Evolutionary conservation across 2,329 filamentous ascomycete genomes (phyloP), one percentile per base, ranked within the genome.

Genomic region (Hypoxylon sp.): DNA sequence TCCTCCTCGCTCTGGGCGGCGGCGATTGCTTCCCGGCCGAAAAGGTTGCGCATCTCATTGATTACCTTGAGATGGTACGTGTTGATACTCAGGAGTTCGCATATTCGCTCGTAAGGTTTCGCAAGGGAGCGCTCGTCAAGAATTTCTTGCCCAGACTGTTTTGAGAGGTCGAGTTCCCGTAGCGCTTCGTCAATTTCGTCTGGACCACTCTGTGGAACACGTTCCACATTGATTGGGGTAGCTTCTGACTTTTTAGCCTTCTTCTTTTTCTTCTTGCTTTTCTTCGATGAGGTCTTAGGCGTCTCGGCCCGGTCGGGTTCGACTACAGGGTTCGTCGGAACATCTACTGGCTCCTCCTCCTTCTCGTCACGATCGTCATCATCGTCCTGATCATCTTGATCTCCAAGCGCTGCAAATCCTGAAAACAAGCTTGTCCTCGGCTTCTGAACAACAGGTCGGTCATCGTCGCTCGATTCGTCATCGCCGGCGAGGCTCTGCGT

Each of bases 31-130:
- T 84, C 88, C 70, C 81, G 82, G 5, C 84, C 87, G 77, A 86
- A 89, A 2, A 89, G 78, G 30, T 81, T 82, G 55, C 86, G 91
- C 93, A 99, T 98, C 82, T 99, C 96, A 75, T 97, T 97, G 36
- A 91, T 85, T 6, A 93, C 93, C 76, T 95, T 94, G 10, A 99
- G 86, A 73, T 94, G 89, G 71, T 92, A 87, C 0, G 90, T 87
- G 72, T 86, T 86, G 73, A 87, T 82, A 30, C 80, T 78, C 1
- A 89, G 77, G 5, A 87, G 79, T 30, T 80, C 74, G 62, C 81
- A 82, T 45, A 80, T 76, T 11, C 78, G 73, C 11, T 76, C 75
- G 60, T 79, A 79, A 3, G 73, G 72, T 25, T 56, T 66, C 4
- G 63, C 25, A 10, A 60, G 60, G 1, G 73, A 49, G 7, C 46